These are phyloP conservation scores for Brettanomyces sp. DNA, from an alignment of 805 yeast genomes.

Conservation along the genomic window DNA sequence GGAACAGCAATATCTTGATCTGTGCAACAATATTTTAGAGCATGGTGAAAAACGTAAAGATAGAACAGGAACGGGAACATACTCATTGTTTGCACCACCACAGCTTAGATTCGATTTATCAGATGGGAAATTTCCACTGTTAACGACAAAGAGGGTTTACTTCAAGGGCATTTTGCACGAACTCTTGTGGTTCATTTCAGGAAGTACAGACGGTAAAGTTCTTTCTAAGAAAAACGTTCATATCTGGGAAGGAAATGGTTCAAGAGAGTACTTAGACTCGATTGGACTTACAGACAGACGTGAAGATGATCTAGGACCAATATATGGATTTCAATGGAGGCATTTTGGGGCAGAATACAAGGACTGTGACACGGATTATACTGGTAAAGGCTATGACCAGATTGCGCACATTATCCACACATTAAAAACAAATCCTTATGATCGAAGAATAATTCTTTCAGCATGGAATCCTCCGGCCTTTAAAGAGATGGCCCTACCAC, in stretches of 20 bases:
- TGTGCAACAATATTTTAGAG: constrained; percentile 65
- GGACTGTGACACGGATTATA: constrained; percentile 80
- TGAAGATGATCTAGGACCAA: constrained; percentile 96
- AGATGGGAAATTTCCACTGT: constrained; percentile 69
- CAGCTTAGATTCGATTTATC: constrained; percentile 76
- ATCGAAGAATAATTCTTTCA: constrained; percentile 85
- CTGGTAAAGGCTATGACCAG: constrained; percentile 88
- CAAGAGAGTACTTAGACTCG: constrained; percentile 79
- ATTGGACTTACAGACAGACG: constrained; percentile 72
- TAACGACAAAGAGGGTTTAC: constrained; percentile 90
- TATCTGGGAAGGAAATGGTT: constrained; percentile 99
- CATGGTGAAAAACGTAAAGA: constrained; percentile 91
- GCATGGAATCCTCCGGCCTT: constrained; percentile 99
- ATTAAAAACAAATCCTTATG: constrained; percentile 82
- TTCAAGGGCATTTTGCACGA: constrained; percentile 85
- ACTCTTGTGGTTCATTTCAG: constrained; percentile 85
- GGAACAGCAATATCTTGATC: constrained; percentile 80
- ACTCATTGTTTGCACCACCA: constrained; percentile 88
- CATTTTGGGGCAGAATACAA: constrained; percentile 93
- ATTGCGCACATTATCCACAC: constrained; percentile 69
- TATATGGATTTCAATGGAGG: constrained; percentile 98
- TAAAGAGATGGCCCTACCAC: constrained; percentile 91
- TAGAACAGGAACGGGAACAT: constrained; percentile 96
- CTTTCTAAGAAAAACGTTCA: constrained; percentile 80
- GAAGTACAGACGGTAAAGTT: constrained; percentile 79